phyloP scores from a whole-genome alignment of 2,329 filamentous ascomycete genomes.

The Helotiales sp. region DNA sequence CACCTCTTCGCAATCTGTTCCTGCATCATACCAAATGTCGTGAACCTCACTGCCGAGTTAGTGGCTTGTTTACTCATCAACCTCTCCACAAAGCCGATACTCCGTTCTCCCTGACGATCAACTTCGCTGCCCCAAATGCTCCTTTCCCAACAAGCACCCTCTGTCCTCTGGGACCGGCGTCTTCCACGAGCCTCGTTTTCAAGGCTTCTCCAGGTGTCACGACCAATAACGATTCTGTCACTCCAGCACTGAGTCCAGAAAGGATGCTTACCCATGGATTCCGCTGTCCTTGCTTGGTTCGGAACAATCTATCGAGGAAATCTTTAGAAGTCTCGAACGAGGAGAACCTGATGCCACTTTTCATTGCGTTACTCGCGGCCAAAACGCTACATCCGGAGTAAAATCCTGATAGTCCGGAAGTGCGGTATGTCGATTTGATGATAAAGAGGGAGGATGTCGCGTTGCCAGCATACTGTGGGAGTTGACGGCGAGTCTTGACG shows the following conservation, averaged over 20 bases:
- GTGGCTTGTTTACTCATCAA: slow-evolving; percentile 27
- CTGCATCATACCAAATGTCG: slow-evolving; percentile 24
- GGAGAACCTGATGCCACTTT: slow-evolving; percentile 28
- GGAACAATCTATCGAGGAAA: slow-evolving; percentile 9
- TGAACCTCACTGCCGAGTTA: slow-evolving; percentile 29
- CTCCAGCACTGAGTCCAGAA: slow-evolving; percentile 26
- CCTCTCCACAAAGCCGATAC: slow-evolving; percentile 24
- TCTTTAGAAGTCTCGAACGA: slow-evolving; percentile 24
- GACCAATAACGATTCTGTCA: slow-evolving; percentile 27
- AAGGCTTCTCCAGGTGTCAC: slow-evolving; percentile 33
- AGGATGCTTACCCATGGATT: slow-evolving; percentile 26
- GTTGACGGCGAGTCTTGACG: slow-evolving; percentile 14
- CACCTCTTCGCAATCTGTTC: slow-evolving; percentile 12
- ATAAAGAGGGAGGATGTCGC: slow-evolving; percentile 5
- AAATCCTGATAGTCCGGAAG: slow-evolving; percentile 5
- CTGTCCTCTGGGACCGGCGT: slow-evolving; percentile 17
- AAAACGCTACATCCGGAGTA: slow-evolving; percentile 12
- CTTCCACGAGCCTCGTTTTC: slow-evolving; percentile 32
- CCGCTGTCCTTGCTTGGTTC: background rate
- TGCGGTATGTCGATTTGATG: slow-evolving; percentile 1
- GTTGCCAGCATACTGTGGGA: background rate
- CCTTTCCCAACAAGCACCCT: slow-evolving; percentile 4
- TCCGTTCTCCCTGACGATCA: slow-evolving; percentile 15
- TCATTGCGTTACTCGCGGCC: slow-evolving; percentile 6
- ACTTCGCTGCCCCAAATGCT: background rate